These are phyloP conservation scores for Globisporangium paddicum DNA, from an alignment of 352 stramenopile genomes.

Conservation along the genomic window DNA sequence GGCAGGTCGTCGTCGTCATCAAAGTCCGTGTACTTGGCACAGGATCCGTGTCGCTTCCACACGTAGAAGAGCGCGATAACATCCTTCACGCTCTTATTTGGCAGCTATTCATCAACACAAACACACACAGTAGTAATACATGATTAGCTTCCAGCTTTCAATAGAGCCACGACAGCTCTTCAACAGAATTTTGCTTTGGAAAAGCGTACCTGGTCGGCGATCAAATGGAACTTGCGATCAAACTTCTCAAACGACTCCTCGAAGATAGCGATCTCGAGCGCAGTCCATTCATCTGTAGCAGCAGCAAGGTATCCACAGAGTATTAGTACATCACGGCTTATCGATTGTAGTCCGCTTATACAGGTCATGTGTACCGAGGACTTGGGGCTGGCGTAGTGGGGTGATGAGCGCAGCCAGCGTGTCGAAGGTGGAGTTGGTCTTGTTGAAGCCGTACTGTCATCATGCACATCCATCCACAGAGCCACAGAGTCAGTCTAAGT, in stretches of 20 bases:
- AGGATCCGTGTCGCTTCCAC: slow-evolving; percentile 79
- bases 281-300: slow-evolving; percentile 65
- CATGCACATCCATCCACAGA: background rate
- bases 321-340: background rate
- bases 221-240: slow-evolving; percentile 75
- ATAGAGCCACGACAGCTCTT: slow-evolving; percentile 30
- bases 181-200: background rate
- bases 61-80: slow-evolving; percentile 82
- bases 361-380: slow-evolving; percentile 44
- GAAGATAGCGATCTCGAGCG: slow-evolving; percentile 70
- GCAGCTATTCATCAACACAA: slow-evolving; percentile 29
- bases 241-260: slow-evolving; percentile 72
- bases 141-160: background rate
- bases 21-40: slow-evolving; percentile 31
- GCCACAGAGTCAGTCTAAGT: background rate
- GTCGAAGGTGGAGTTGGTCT: slow-evolving; percentile 63
- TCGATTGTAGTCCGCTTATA: too few relatives aligned
- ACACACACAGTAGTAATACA: background rate
- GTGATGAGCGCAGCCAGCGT: slow-evolving; percentile 56
- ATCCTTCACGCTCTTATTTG: slow-evolving; percentile 56
- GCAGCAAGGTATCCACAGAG: background rate
- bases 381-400: slow-evolving; percentile 55
- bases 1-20: slow-evolving; percentile 47
- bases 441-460: slow-evolving; percentile 67
- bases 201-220: slow-evolving; percentile 51